A percentile compares a stretch with the other conserved stretches of the same genome.
These are phyloP conservation scores for Boletales sp. DNA, from an alignment of 768 basidiomycete genomes.

Conservation along the genomic window DNA sequence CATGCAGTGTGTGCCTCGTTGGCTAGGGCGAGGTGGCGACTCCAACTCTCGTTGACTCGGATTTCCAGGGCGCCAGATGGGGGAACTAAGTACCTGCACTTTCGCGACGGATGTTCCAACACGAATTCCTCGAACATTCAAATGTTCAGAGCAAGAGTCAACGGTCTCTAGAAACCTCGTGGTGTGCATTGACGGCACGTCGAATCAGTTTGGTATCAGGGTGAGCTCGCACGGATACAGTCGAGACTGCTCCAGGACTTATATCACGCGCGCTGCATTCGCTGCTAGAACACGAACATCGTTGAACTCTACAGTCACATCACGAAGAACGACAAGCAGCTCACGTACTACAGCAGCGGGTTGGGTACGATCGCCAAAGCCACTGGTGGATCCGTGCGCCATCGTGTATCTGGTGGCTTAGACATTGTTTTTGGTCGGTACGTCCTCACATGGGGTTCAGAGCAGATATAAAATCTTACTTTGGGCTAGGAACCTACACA, in stretches of 20 bases:
- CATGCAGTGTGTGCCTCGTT: no score
- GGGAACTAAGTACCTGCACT: no score
- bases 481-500: conserved; percentile 32
- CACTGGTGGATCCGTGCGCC: conserved; percentile 12
- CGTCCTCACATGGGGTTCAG: background rate
- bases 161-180: conserved; percentile 16
- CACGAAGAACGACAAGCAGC: conserved; percentile 31
- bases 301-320: conserved; percentile 38
- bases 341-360: conserved; percentile 41
- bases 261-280: background rate
- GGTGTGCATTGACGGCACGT: conserved; percentile 40
- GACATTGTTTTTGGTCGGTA: conserved; percentile 40
- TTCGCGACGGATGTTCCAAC: background rate
- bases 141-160: conserved; percentile 1
- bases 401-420: conserved; percentile 22
- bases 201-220: conserved; percentile 35
- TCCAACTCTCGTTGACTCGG: no score
- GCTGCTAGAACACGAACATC: conserved; percentile 39
- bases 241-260: background rate
- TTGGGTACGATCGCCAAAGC: conserved; percentile 35
- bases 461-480: background rate
- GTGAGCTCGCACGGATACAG: conserved; percentile 12
- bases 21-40: no score
- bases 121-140: conserved; percentile 1
- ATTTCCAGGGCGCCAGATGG: no score